phyloP scores from a whole-genome alignment of 2,329 filamentous ascomycete genomes.

The Curvularia sp. region DNA sequence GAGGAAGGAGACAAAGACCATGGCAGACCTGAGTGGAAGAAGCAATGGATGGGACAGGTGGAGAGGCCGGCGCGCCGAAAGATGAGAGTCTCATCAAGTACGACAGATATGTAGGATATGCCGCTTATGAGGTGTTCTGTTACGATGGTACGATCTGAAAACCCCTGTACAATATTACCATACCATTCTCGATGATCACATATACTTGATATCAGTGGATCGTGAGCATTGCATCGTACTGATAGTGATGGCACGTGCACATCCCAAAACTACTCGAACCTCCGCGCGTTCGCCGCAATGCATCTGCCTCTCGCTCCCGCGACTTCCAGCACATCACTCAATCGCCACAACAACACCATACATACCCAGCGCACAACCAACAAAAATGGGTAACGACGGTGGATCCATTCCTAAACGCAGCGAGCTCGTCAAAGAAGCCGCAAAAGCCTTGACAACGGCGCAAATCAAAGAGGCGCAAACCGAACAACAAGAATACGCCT shows the following conservation, averaged over 20 bases:
- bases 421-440: slow-evolving; percentile 94
- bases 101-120: slow-evolving; percentile 7
- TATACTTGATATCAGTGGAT: neutral
- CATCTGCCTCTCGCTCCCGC: slow-evolving; percentile 7
- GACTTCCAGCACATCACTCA: neutral
- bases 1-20: slow-evolving; percentile 1
- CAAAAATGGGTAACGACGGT: slow-evolving; percentile 91
- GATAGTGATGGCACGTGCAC: slow-evolving; percentile 17
- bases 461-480: slow-evolving; percentile 88
- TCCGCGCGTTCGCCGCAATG: slow-evolving; percentile 33
- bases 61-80: slow-evolving; percentile 15
- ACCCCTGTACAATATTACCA: slow-evolving; percentile 13
- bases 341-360: neutral
- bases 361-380: slow-evolving; percentile 1
- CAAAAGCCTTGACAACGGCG: slow-evolving; percentile 78
- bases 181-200: neutral
- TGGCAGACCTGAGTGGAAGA: slow-evolving; percentile 22
- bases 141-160: neutral
- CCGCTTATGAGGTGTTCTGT: slow-evolving; percentile 1
- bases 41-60: slow-evolving; percentile 23
- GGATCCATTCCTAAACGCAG: slow-evolving; percentile 93
- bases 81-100: neutral
- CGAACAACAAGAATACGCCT: slow-evolving; percentile 85
- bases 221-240: slow-evolving; percentile 2
- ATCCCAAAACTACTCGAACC: slow-evolving; percentile 27